Evolutionary conservation across 208 protist genomes (phyloP).

Genomic region (Leishmania aethiopica): DNA sequence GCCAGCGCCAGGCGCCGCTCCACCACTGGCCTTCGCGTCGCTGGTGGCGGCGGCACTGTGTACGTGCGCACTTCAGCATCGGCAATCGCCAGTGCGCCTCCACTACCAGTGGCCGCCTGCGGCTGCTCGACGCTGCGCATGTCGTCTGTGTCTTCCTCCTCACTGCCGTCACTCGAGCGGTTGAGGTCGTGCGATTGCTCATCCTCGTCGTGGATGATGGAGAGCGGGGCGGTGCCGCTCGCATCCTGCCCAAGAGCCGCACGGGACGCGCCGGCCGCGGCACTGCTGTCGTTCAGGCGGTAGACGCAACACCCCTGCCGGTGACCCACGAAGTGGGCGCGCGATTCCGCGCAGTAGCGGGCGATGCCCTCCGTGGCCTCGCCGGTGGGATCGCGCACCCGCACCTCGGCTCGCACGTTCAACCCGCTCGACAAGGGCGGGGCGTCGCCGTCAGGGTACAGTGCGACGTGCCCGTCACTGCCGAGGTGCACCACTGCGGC

Average conservation of each 20-base stretch:
- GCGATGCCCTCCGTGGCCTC: constrained; percentile 31
- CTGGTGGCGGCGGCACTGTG: constrained; percentile 11
- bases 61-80: constrained; percentile 17
- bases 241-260: constrained; percentile 1
- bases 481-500: constrained; percentile 54
- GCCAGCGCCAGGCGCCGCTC: constrained; percentile 12
- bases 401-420: constrained; percentile 67
- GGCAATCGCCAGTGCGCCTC: constrained; percentile 5
- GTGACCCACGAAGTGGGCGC: constrained; percentile 13
- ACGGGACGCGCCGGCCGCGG: background rate
- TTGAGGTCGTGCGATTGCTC: constrained; percentile 23
- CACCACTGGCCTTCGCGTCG: constrained; percentile 12
- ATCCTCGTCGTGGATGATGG: constrained; percentile 32
- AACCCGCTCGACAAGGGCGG: constrained; percentile 46
- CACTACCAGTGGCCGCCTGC: background rate
- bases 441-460: constrained; percentile 53
- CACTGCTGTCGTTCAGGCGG: constrained; percentile 20
- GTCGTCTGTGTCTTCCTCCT: background rate
- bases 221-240: constrained; percentile 5
- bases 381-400: constrained; percentile 58
- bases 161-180: constrained; percentile 11
- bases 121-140: background rate
- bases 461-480: constrained; percentile 57
- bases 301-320: constrained; percentile 31
- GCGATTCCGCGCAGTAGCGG: constrained; percentile 16